These are phyloP conservation scores for Paradendryphiella salina DNA, from an alignment of 2,329 filamentous ascomycete species.

Conservation along the genomic window DNA sequence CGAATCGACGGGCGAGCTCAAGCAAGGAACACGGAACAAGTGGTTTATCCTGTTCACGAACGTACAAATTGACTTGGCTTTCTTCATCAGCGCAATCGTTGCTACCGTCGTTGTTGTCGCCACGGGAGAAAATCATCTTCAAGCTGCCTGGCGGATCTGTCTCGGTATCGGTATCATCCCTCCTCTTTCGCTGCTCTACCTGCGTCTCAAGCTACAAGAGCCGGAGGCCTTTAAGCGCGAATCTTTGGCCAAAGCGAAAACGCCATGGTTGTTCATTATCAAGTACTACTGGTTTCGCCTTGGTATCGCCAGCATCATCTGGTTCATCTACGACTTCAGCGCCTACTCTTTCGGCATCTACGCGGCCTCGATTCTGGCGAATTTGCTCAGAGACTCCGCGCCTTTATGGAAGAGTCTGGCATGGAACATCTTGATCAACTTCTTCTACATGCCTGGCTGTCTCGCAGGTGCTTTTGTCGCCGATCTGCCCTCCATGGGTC, in stretches of 20 bases:
- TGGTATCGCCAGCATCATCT: constrained; percentile 58
- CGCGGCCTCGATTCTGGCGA: constrained; percentile 71
- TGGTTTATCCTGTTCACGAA: constrained; percentile 87
- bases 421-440: constrained; percentile 85
- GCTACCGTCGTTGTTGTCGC: constrained; percentile 66
- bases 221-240: constrained; percentile 58
- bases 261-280: constrained; percentile 50
- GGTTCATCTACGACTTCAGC: constrained; percentile 69
- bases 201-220: constrained; percentile 58
- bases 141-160: constrained; percentile 79
- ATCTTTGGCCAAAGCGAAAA: constrained; percentile 52
- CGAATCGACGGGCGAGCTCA: constrained; percentile 81
- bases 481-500: constrained; percentile 70
- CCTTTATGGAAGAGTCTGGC: constrained; percentile 79
- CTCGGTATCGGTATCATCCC: constrained; percentile 60
- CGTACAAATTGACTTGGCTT: constrained; percentile 82
- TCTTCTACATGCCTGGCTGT: constrained; percentile 86
- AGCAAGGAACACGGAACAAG: constrained; percentile 76
- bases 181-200: constrained; percentile 60
- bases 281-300: constrained; percentile 60
- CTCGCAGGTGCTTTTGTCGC: constrained; percentile 74
- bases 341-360: constrained; percentile 86
- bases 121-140: constrained; percentile 63
- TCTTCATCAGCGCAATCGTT: constrained; percentile 77
- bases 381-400: constrained; percentile 61